Evolutionary conservation across 2,329 filamentous ascomycete species (phyloP).

Genomic region (Colletotrichum sp.): DNA sequence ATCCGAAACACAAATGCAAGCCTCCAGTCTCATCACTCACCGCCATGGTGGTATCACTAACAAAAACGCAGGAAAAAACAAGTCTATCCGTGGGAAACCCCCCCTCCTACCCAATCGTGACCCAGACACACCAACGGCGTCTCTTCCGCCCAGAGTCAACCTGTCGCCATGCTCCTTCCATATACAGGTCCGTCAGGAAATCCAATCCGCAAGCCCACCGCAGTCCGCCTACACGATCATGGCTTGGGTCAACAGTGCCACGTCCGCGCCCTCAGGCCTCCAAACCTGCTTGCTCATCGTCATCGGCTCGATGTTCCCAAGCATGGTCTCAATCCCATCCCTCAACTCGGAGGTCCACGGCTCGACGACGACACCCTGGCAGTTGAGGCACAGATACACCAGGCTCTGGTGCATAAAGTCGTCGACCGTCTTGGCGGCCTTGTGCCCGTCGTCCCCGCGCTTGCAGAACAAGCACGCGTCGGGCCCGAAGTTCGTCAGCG

Average conservation of each 20-base stretch:
- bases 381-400: constrained; percentile 39
- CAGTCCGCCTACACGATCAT: background rate
- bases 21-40: background rate
- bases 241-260: background rate
- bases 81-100: background rate
- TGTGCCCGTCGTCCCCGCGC: background rate
- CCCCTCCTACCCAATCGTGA: background rate
- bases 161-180: background rate
- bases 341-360: background rate
- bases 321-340: background rate
- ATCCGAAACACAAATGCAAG: background rate
- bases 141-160: background rate
- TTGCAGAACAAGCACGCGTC: constrained; percentile 37
- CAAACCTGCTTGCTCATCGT: background rate
- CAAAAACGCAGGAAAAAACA: background rate
- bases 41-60: background rate
- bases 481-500: constrained; percentile 25
- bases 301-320: constrained; percentile 17
- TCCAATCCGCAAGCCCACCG: background rate
- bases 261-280: background rate
- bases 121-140: background rate
- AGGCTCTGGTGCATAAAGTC: background rate
- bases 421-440: background rate
- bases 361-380: constrained; percentile 28
- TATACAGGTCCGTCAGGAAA: background rate